Evolutionary conservation across 2,329 filamentous ascomycete genomes (phyloP).

Genomic region (Anthostomella pinea): DNA sequence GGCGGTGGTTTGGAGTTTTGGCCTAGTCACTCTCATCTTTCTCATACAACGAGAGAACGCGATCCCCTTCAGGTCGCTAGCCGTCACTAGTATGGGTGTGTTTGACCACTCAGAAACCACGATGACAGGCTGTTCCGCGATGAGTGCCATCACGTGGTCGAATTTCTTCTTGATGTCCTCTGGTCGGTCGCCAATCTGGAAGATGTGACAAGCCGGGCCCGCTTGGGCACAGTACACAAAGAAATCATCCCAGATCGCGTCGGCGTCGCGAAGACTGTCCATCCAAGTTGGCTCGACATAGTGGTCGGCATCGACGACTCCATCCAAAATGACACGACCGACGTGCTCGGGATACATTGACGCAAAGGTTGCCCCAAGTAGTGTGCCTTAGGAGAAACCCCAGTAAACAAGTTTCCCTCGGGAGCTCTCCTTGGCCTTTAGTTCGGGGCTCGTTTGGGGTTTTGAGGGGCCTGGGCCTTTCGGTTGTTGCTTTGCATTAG

Average conservation of each 20-base stretch:
- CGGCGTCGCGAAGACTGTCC: conserved; percentile 41
- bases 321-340: conserved; percentile 39
- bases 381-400: conserved; percentile 40
- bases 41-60: conserved; percentile 37
- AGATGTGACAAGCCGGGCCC: conserved; percentile 38
- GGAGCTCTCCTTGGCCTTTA: conserved; percentile 16
- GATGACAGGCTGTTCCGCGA: conserved; percentile 35
- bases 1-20: too few species aligned
- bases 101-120: conserved; percentile 28
- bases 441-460: conserved; percentile 7
- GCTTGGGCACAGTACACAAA: conserved; percentile 46
- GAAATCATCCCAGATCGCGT: conserved; percentile 44
- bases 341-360: conserved; percentile 42
- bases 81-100: conserved; percentile 36
- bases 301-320: conserved; percentile 37
- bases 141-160: conserved; percentile 27
- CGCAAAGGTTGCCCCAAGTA: conserved; percentile 39
- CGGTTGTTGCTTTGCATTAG: conserved; percentile 9
- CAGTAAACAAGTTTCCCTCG: conserved; percentile 36
- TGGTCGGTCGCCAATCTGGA: conserved; percentile 33
- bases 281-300: conserved; percentile 41
- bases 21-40: too few species aligned
- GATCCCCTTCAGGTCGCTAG: conserved; percentile 35
- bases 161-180: conserved; percentile 32
- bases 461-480: conserved; percentile 7